Conservation (phyloP, 768 basidiomycete species). For the Tricholoma hemisulphureum region DNA sequence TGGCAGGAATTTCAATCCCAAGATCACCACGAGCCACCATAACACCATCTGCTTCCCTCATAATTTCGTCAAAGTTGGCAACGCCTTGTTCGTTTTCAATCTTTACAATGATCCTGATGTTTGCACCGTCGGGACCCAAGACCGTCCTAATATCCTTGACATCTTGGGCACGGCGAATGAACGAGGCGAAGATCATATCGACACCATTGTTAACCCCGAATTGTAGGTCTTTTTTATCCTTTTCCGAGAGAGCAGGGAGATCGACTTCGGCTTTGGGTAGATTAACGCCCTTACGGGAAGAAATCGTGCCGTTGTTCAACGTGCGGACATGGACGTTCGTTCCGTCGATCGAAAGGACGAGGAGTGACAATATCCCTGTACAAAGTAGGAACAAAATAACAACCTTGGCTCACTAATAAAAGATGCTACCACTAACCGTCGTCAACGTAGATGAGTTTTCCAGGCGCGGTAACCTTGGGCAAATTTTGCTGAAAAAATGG, state of each 20-base stretch:
- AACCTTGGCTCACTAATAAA: background rate
- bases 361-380: conserved; percentile 82
- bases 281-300: conserved; percentile 98
- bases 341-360: conserved; percentile 88
- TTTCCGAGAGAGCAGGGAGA: conserved; percentile 94
- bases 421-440: conserved; percentile 58
- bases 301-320: conserved; percentile 88
- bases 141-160: conserved; percentile 91
- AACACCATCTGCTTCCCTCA: conserved; percentile 93
- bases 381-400: background rate
- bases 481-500: conserved; percentile 66
- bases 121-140: conserved; percentile 91
- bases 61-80: conserved; percentile 97
- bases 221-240: conserved; percentile 92
- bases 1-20: conserved; percentile 99
- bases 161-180: conserved; percentile 94
- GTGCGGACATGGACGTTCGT: conserved; percentile 78
- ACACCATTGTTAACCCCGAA: conserved; percentile 98
- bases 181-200: conserved; percentile 99
- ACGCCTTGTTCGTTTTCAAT: conserved; percentile 99
- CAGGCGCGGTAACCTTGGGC: conserved; percentile 93
- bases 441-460: conserved; percentile 96
- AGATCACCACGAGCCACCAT: conserved; percentile 99
- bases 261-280: conserved; percentile 98
- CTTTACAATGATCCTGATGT: conserved; percentile 99